A percentile compares a stretch with the other conserved stretches of the same genome.
Conservation (phyloP, 805 yeast genomes). For the Zygosaccharomyces siamensis region DNA sequence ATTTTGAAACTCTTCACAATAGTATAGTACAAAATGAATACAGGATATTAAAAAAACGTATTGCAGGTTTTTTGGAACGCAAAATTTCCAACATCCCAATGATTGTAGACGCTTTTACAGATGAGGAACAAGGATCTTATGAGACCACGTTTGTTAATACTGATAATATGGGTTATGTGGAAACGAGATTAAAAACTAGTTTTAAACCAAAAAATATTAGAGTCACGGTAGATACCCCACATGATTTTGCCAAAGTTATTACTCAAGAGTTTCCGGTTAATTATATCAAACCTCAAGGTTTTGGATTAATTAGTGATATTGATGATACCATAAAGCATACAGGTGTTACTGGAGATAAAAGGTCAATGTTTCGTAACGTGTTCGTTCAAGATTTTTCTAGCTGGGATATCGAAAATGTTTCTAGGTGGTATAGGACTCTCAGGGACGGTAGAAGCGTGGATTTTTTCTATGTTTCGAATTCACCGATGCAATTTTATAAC, state of each 20-base stretch:
- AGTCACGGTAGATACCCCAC: conserved; percentile 25
- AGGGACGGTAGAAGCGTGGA: conserved; percentile 40
- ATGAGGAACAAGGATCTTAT: conserved; percentile 30
- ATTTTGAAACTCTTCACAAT: not conserved
- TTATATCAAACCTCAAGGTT: conserved; percentile 40
- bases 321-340: conserved; percentile 92
- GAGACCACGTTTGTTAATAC: conserved; percentile 42
- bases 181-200: conserved; percentile 45
- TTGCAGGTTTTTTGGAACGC: conserved; percentile 65
- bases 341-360: conserved; percentile 84
- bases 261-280: conserved; percentile 15
- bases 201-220: conserved; percentile 47
- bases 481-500: conserved; percentile 85
- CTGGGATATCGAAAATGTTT: conserved; percentile 73
- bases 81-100: conserved; percentile 56
- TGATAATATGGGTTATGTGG: conserved; percentile 65
- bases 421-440: conserved; percentile 63
- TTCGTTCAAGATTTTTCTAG: conserved; percentile 59
- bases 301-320: conserved; percentile 80
- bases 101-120: conserved; percentile 52
- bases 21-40: conserved; percentile 32
- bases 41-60: conserved; percentile 53
- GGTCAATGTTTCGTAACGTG: conserved; percentile 74
- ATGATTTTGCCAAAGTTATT: conserved; percentile 14
- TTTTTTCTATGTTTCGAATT: conserved; percentile 93